These are phyloP conservation scores for Phytophthora multivora DNA, from an alignment of 352 stramenopile genomes.

Conservation along the genomic window DNA sequence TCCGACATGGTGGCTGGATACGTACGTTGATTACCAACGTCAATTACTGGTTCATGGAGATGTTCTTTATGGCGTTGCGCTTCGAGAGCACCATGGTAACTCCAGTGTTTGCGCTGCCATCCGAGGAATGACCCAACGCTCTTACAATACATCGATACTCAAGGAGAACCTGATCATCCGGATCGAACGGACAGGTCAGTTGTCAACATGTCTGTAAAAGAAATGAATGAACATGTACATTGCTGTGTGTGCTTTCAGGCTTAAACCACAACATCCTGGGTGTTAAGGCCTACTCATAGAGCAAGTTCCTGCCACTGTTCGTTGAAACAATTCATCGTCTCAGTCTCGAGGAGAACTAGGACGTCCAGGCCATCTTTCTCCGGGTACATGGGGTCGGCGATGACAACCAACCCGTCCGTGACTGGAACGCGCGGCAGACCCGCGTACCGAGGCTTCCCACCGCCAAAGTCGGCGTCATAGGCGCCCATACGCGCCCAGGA, in stretches of 20 bases:
- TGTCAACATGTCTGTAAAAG: constrained; percentile 4
- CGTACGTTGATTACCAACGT: constrained; percentile 44
- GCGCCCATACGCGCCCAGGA: background rate
- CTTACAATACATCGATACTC: constrained; percentile 1
- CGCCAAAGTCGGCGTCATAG: background rate
- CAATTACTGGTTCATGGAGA: constrained; percentile 60
- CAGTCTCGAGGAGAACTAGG: background rate
- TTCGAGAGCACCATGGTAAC: constrained; percentile 64
- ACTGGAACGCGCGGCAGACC: background rate
- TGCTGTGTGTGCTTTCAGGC: background rate
- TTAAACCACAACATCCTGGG: too few relatives aligned
- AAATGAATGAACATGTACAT: constrained; percentile 19
- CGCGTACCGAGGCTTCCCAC: background rate
- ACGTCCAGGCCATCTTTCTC: background rate
- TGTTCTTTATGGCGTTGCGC: constrained; percentile 65
- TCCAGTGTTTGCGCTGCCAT: constrained; percentile 43
- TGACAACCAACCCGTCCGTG: background rate
- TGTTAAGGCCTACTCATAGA: background rate
- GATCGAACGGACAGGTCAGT: constrained; percentile 20
- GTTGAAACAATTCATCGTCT: background rate
- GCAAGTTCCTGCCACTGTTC: background rate
- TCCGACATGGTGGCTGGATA: constrained; percentile 60
- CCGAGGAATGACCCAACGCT: constrained; percentile 15
- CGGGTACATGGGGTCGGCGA: background rate
- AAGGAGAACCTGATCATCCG: background rate